phyloP scores from a whole-genome alignment of 164 flowering plant genomes.

The Cinnamomum chago region DNA sequence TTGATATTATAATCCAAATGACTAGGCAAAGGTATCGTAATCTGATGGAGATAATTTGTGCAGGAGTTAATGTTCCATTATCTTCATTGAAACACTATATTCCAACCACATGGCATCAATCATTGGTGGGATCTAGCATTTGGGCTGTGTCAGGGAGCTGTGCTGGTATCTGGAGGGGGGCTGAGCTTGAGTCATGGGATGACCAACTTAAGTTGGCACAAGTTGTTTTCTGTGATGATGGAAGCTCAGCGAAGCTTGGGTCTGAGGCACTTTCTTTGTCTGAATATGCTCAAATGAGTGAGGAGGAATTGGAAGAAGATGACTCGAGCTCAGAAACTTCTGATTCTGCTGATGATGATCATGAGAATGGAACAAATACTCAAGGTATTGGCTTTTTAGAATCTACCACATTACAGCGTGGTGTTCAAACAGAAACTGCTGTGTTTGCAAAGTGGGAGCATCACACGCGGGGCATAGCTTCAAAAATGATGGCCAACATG shows the following conservation, averaged over 20 bases:
- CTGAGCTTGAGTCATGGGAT: constrained; percentile 92
- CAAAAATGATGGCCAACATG: constrained; percentile 99
- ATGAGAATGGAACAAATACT: constrained; percentile 15
- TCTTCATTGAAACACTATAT: constrained; percentile 58
- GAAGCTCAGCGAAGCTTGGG: constrained; percentile 61
- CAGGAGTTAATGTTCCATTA: constrained; percentile 73
- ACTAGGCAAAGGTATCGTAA: neutral
- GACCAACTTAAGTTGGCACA: constrained; percentile 39
- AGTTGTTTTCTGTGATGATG: constrained; percentile 75
- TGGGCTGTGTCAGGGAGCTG: constrained; percentile 62
- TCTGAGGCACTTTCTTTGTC: constrained; percentile 57
- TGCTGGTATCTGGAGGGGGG: constrained; percentile 75
- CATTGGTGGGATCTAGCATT: constrained; percentile 69
- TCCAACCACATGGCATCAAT: constrained; percentile 62
- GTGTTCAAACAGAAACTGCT: constrained; percentile 79
- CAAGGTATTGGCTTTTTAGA: constrained; percentile 77
- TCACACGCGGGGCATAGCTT: constrained; percentile 96
- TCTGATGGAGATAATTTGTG: constrained; percentile 11
- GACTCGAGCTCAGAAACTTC: constrained; percentile 42
- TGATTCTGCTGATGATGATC: constrained; percentile 54
- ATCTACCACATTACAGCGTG: constrained; percentile 44
- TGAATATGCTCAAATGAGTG: constrained; percentile 55
- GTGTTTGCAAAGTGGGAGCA: constrained; percentile 94
- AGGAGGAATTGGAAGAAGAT: constrained; percentile 62
- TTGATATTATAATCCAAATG: neutral